Evolutionary conservation across 192 early-diverging fungal species (phyloP).

Genomic region (Jimgerdemannia flammicorona): DNA sequence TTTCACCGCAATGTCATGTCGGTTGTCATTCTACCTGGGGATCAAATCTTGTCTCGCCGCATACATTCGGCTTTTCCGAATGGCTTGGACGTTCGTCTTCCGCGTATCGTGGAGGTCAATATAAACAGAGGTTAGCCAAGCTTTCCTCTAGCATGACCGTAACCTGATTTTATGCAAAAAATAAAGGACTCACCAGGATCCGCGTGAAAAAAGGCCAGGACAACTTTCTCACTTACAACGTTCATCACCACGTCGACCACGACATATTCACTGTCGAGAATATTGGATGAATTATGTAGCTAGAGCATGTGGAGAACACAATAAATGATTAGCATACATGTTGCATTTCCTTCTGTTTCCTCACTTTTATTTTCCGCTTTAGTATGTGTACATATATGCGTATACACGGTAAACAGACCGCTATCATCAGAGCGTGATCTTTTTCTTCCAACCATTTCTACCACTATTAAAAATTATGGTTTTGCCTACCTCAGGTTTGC

Average conservation of each 20-base stretch:
- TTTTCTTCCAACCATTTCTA: no score
- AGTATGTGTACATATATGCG: no score
- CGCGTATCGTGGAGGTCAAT: not conserved
- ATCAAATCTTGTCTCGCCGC: no score
- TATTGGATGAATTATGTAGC: conserved; percentile 1
- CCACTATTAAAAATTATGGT: no score
- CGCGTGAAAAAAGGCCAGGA: conserved; percentile 22
- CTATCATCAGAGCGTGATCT: no score
- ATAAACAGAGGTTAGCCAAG: not conserved
- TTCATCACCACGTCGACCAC: conserved; percentile 33
- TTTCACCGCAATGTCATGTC: no score
- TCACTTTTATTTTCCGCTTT: not conserved
- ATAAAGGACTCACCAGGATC: conserved; percentile 7
- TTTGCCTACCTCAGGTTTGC: no score
- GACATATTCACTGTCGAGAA: conserved; percentile 3
- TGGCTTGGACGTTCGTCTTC: not conserved
- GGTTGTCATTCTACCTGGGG: no score
- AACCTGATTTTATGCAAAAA: not conserved
- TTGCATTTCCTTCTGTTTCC: not conserved
- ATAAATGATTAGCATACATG: no score
- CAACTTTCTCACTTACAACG: conserved; percentile 18
- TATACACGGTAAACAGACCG: no score
- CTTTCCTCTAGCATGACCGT: not conserved
- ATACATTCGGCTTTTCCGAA: no score
- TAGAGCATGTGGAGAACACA: not conserved